Evolutionary conservation across 2,329 filamentous ascomycete species (phyloP), one percentile per base, ranked within the genome.

Genomic region (Penicillium brevicompactum): DNA sequence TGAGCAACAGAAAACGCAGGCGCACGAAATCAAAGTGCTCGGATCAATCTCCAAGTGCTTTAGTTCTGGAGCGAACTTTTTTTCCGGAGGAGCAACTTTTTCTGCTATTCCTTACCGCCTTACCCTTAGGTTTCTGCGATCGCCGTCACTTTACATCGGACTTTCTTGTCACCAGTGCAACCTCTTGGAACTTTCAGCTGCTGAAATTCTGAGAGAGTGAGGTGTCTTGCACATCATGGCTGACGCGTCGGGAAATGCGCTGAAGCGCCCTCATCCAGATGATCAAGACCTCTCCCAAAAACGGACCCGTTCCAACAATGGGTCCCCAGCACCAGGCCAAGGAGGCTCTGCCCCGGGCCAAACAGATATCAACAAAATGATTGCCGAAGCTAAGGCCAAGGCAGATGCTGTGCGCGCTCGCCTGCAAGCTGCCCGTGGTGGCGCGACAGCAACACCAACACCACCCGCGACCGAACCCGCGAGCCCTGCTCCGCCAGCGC

Each of bases 191-290:
- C 30, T n/a, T 24, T 6, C 14, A 31, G 21, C 41, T 27, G 18
- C 16, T 8, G 5, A 18, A 11, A 27, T 3, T 31, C n/a, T 2
- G 27, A 59, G 56, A 58, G 59, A 55, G 51, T 62, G 46, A 42
- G 46, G 48, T 14, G 14, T 13, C 37, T 13, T 49, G 14, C n/a
- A 27, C 16, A 45, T 24, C 53, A 80, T 80, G 77, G 72, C 76
- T 54, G 76, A 79, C 61, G 55, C 67, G 56, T 71, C 75, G 48
- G 68, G 69, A 58, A 77, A 73, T 61, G 62, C 71, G 63, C 71
- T 81, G 65, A 81, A 81, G 70, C 72, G 79, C 62, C 75, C 76
- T 73, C 76, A 78, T 67, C 74, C 77, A 47, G 76, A 77, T 67
- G 77, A 78, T 59, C 75, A 78, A 64, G 73, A 71, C 50, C 74